Evolutionary conservation across 805 yeast genomes (phyloP), one percentile per base, ranked within the genome.

Genomic region (Starmerella lactis-condensi): DNA sequence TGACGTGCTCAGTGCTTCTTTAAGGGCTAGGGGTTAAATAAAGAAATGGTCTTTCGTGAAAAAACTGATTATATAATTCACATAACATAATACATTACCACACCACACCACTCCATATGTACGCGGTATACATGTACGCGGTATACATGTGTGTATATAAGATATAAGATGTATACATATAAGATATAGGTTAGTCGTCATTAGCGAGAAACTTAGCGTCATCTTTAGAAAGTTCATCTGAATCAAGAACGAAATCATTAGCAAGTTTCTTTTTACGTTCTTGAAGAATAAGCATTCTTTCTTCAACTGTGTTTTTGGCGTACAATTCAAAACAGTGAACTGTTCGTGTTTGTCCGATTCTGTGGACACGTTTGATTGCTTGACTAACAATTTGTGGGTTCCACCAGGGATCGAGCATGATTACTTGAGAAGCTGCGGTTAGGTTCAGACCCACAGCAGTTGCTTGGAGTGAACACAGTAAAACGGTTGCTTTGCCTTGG

Each of bases 341-440:
- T 12, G 49, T 52, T 14, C 42, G 36, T 4, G 52, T 56, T 39
- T 64, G 69, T 3, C 69, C 69, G 8, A 64, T 48, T 6, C 69
- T 51, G 41, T 64, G 65, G 7, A 62, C 69, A 17, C 69, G 52
- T 35, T 62, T 69, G 32, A 65, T 55, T 1, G 70, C 70, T 37
- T 64, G 70, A 36, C 59, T 65, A 2, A 48, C 53, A n/a, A 64
- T 49, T 52, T 61, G 61, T 13, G 66, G 68, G 42, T 64, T 63
- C 66, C 66, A 62, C 65, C 67, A 62, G 5, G 65, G 64, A 34
- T 62, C 67, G 6, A 52, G 31, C 26, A 62, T 34, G 1, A 62
- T 42, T 10, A 62, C 65, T 24, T 54, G 54, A 15, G 57, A 55
- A 5, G 67, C 67, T 18, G 47, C 35, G 1, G 60, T 56, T 28